phyloP scores from a whole-genome alignment of 805 yeast genomes.

The Metschnikowia rubicola region DNA sequence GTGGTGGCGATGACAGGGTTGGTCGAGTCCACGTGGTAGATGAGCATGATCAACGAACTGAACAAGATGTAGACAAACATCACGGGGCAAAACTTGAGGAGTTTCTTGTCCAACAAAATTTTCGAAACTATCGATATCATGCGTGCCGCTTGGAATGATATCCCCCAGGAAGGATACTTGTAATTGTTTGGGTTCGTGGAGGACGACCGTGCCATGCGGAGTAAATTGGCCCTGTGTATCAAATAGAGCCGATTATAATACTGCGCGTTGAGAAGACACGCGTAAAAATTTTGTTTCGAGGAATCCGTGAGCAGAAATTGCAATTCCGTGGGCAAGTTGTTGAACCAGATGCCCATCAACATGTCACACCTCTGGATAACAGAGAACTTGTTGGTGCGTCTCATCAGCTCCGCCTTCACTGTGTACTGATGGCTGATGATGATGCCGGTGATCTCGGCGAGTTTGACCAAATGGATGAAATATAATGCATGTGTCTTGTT shows the following conservation, averaged over 20 bases:
- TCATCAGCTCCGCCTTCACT: constrained; percentile 59
- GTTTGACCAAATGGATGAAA: constrained; percentile 60
- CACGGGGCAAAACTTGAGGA: constrained; percentile 54
- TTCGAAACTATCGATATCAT: constrained; percentile 65
- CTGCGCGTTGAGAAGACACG: constrained; percentile 59
- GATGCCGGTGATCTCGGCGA: constrained; percentile 69
- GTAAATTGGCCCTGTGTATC: constrained; percentile 66
- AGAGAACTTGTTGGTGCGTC: constrained; percentile 40
- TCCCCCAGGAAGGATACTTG: constrained; percentile 72
- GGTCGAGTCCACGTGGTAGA: constrained; percentile 59
- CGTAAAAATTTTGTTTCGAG: constrained; percentile 51
- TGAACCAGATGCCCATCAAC: constrained; percentile 76
- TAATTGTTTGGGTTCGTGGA: constrained; percentile 41
- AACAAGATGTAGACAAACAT: constrained; percentile 55
- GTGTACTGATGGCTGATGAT: constrained; percentile 67
- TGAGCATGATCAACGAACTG: constrained; percentile 65
- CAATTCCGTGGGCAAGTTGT: constrained; percentile 58
- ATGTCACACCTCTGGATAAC: constrained; percentile 66
- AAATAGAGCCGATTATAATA: constrained; percentile 71
- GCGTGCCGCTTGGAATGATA: constrained; percentile 77
- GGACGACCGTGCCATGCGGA: constrained; percentile 43
- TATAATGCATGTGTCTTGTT: constrained; percentile 50
- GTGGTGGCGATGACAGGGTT: constrained; percentile 39
- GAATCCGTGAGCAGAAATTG: constrained; percentile 58
- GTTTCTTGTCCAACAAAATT: constrained; percentile 47